phyloP scores from a whole-genome alignment of 202 grass and related monocot genomes.

The Sporobolus alterniflorus region DNA sequence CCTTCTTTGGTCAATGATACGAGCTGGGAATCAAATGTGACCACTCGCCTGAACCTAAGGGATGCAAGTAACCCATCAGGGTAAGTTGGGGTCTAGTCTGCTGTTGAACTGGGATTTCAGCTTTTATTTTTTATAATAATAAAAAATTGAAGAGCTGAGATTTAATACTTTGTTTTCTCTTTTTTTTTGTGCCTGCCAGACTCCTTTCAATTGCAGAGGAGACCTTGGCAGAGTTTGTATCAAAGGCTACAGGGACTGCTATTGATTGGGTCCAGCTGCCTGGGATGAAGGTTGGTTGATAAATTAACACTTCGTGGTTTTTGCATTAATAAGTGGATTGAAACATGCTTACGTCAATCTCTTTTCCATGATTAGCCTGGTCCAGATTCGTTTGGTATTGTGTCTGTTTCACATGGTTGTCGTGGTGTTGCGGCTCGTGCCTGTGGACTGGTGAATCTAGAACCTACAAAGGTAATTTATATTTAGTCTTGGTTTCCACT shows the following conservation, averaged over 20 bases:
- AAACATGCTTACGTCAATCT: slow-evolving; percentile 10
- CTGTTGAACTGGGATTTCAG: background rate
- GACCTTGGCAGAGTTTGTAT: slow-evolving; percentile 97
- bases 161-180: background rate
- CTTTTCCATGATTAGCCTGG: slow-evolving; percentile 71
- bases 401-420: slow-evolving; percentile 95
- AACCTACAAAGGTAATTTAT: slow-evolving; percentile 79
- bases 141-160: background rate
- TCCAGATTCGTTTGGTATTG: slow-evolving; percentile 99
- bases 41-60: slow-evolving; percentile 75
- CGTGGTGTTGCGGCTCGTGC: slow-evolving; percentile 94
- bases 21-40: slow-evolving; percentile 90
- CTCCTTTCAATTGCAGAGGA: slow-evolving; percentile 93
- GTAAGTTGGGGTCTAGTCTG: slow-evolving; percentile 48
- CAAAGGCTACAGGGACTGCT: slow-evolving; percentile 99
- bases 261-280: slow-evolving; percentile 99
- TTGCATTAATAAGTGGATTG: background rate
- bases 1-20: slow-evolving; percentile 75
- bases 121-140: background rate
- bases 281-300: slow-evolving; percentile 91
- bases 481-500: background rate
- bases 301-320: slow-evolving; percentile 1
- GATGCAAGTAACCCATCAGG: slow-evolving; percentile 96
- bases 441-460: slow-evolving; percentile 98
- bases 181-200: slow-evolving; percentile 34